Conservation (phyloP, 257 asterid genomes). For the Nicotiana obtusifolia region DNA sequence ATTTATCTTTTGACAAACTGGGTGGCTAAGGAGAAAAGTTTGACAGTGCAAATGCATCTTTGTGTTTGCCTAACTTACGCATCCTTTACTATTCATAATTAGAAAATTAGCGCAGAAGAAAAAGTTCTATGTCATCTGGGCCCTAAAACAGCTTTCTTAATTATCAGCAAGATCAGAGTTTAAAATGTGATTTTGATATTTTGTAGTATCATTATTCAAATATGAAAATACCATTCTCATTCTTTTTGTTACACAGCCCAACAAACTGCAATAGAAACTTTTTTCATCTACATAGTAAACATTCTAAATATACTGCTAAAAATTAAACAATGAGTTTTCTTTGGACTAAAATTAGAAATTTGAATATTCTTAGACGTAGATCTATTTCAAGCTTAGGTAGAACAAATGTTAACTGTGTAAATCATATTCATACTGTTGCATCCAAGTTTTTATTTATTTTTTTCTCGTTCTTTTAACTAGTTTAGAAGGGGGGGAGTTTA, state of each 20-base stretch:
- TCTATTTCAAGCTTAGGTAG: too few species aligned
- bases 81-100: background rate
- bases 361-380: too few species aligned
- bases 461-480: too few species aligned
- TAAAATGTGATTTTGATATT: background rate
- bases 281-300: too few species aligned
- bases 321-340: background rate
- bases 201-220: background rate
- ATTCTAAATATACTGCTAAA: background rate
- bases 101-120: background rate
- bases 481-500: too few species aligned
- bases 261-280: too few species aligned
- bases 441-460: too few species aligned
- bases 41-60: background rate
- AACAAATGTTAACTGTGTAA: too few species aligned
- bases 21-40: background rate
- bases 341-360: too few species aligned
- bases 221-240: background rate
- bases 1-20: background rate
- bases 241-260: too few species aligned
- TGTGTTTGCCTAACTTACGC: background rate
- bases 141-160: background rate
- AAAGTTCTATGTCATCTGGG: slow-evolving; percentile 3
- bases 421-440: too few species aligned
- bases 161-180: background rate